A percentile compares a stretch with the other conserved stretches of the same genome.
Conservation (phyloP, 805 yeast species). For the Metschnikowia rubicola region DNA sequence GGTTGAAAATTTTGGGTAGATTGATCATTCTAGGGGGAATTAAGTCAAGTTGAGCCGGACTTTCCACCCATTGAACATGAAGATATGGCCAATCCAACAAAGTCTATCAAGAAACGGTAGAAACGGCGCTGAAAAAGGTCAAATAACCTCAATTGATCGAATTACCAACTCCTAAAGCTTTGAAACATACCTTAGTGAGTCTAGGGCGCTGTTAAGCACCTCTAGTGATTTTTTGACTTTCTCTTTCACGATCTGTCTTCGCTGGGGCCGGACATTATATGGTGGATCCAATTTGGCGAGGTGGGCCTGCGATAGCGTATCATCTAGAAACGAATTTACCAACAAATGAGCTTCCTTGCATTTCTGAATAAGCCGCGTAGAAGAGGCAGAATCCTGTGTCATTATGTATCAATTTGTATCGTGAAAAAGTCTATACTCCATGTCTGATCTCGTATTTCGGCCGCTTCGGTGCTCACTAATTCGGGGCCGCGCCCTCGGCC, state of each 20-base stretch:
- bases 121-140: too few relatives aligned
- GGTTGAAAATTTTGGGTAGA: neutral
- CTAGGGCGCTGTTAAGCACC: constrained; percentile 27
- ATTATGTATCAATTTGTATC: neutral
- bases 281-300: constrained; percentile 17
- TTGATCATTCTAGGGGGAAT: neutral
- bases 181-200: constrained; percentile 30
- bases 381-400: neutral
- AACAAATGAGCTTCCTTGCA: constrained; percentile 34
- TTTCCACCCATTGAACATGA: too few relatives aligned
- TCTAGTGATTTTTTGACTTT: constrained; percentile 28
- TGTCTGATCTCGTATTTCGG: too few relatives aligned
- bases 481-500: neutral
- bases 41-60: neutral
- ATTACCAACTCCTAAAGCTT: neutral
- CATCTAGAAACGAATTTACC: constrained; percentile 30
- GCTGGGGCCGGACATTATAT: constrained; percentile 21
- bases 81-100: too few relatives aligned
- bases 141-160: too few relatives aligned
- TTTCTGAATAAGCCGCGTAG: constrained; percentile 10
- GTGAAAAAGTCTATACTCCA: too few relatives aligned
- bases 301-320: constrained; percentile 26
- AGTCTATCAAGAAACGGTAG: too few relatives aligned
- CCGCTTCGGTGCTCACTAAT: neutral
- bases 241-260: constrained; percentile 25